Conservation (phyloP, 805 yeast species). For the Ogataea glucozyma region DNA sequence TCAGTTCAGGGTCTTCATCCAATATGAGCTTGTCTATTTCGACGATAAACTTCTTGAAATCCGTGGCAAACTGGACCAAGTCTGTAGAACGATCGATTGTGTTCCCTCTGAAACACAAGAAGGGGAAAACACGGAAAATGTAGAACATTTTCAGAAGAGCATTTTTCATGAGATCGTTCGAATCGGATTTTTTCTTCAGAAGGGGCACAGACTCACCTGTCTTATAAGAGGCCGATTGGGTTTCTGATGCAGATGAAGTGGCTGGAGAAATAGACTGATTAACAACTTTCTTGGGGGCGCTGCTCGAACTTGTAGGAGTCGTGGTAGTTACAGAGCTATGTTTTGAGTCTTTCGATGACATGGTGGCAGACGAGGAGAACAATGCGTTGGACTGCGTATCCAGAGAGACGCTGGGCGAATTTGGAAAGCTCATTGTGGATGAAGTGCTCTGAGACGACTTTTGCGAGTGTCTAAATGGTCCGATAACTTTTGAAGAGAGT, state of each 20-base stretch:
- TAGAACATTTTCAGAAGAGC: constrained; percentile 33
- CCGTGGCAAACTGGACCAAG: constrained; percentile 22
- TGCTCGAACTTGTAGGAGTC: constrained; percentile 1
- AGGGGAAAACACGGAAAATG: constrained; percentile 38
- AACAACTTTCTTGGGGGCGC: background rate
- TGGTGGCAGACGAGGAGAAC: background rate
- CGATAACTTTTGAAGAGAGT: constrained; percentile 22
- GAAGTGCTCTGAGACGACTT: constrained; percentile 17
- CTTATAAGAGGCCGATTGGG: background rate
- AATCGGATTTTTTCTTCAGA: constrained; percentile 16
- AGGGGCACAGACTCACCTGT: constrained; percentile 6
- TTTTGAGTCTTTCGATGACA: background rate
- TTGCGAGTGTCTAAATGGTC: constrained; percentile 20
- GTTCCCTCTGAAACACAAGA: constrained; percentile 29
- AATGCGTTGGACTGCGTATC: background rate
- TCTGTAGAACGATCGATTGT: constrained; percentile 9
- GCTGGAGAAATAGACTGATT: background rate
- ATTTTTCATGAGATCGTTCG: constrained; percentile 13
- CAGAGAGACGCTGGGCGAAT: too few relatives aligned
- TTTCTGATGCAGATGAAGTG: background rate
- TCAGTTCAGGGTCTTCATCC: constrained; percentile 38
- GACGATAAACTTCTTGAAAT: constrained; percentile 23
- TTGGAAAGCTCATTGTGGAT: constrained; percentile 8
- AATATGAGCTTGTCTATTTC: constrained; percentile 41
- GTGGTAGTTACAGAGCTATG: constrained; percentile 2